phyloP scores from a whole-genome alignment of 1,284 basidiomycete genomes.

The Polyporus tsugae region DNA sequence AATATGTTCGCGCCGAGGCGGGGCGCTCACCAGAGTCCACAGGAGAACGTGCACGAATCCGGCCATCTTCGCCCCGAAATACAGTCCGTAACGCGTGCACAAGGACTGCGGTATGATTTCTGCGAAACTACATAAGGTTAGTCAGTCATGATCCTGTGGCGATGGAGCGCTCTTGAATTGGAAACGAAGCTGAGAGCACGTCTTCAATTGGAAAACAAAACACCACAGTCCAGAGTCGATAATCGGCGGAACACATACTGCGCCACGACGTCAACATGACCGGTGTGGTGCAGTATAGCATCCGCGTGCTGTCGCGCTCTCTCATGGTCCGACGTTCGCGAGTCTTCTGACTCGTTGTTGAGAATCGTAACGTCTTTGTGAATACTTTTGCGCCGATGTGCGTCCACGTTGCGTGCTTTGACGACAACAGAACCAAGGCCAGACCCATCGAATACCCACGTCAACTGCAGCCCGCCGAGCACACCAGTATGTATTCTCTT shows the following conservation, averaged over 20 bases:
- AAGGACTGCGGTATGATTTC: constrained; percentile 94
- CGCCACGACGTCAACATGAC: background rate
- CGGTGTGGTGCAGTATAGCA: background rate
- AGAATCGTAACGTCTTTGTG: background rate
- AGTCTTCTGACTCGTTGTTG: background rate
- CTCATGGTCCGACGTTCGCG: background rate
- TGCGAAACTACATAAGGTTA: constrained; percentile 65
- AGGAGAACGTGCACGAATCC: constrained; percentile 78
- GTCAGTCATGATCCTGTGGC: background rate
- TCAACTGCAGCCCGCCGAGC: background rate
- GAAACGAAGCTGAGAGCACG: background rate
- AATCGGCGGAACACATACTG: background rate
- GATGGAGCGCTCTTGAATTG: constrained; percentile 1
- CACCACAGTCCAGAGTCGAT: background rate
- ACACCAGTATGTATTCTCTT: background rate
- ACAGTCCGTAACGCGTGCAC: constrained; percentile 92
- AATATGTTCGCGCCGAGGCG: background rate
- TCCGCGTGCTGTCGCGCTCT: background rate
- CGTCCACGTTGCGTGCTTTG: background rate
- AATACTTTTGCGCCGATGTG: background rate
- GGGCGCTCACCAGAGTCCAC: constrained; percentile 64
- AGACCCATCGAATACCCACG: background rate
- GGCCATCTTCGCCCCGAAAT: constrained; percentile 92
- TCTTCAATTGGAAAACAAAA: background rate
- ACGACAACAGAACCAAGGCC: background rate